Percentiles rank a stretch among this genome's conserved stretches.
These are phyloP conservation scores for Voacanga thouarsii DNA, from an alignment of 257 asterid genomes.

Conservation along the genomic window DNA sequence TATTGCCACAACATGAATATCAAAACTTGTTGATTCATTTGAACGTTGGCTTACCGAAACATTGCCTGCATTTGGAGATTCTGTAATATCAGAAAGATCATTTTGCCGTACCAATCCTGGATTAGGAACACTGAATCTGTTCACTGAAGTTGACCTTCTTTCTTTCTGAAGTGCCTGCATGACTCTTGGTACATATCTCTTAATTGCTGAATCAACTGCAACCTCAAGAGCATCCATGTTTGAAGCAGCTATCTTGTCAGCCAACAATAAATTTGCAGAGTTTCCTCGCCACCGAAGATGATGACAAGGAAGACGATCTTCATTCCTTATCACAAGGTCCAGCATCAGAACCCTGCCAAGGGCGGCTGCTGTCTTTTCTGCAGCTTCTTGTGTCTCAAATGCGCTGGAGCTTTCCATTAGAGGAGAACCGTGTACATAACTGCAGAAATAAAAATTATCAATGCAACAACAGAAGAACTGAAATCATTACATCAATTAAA, in stretches of 20 bases:
- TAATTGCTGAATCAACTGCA: slow-evolving; percentile 86
- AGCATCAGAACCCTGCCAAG: slow-evolving; percentile 89
- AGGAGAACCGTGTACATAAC: slow-evolving; percentile 92
- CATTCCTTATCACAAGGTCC: slow-evolving; percentile 97
- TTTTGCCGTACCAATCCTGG: slow-evolving; percentile 59
- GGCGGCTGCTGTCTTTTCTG: slow-evolving; percentile 79
- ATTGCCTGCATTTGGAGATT: slow-evolving; percentile 71
- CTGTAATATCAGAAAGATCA: slow-evolving; percentile 68
- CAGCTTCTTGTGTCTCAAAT: slow-evolving; percentile 80
- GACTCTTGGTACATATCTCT: slow-evolving; percentile 77
- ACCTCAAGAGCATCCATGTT: slow-evolving; percentile 70
- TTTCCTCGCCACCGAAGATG: slow-evolving; percentile 98
- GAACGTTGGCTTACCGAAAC: slow-evolving; percentile 52
- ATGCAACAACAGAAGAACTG: background rate
- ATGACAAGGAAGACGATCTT: slow-evolving; percentile 97
- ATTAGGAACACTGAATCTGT: slow-evolving; percentile 51
- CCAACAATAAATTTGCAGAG: slow-evolving; percentile 74
- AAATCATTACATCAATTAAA: background rate
- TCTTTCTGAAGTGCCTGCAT: slow-evolving; percentile 90
- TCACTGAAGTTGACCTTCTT: slow-evolving; percentile 79
- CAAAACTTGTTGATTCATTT: slow-evolving; percentile 38
- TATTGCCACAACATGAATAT: slow-evolving; percentile 78
- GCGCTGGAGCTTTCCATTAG: slow-evolving; percentile 75
- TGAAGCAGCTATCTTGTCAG: slow-evolving; percentile 56
- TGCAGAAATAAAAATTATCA: slow-evolving; percentile 30